phyloP scores from a whole-genome alignment of 2,329 filamentous ascomycete genomes.

The Exophiala dermatitidis region DNA sequence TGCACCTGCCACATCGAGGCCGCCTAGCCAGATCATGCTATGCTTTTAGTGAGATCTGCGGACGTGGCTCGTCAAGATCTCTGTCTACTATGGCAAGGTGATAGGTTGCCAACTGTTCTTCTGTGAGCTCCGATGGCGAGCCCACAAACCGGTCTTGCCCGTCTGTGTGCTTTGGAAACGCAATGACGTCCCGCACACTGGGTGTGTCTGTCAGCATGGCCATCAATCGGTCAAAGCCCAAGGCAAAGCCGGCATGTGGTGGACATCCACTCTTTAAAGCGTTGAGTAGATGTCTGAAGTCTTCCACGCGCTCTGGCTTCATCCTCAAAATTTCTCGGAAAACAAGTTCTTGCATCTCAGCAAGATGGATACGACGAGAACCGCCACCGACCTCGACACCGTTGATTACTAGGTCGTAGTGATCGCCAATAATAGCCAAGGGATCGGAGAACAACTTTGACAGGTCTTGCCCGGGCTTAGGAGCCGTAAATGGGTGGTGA shows the following conservation, averaged over 20 bases:
- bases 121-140: constrained; percentile 63
- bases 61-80: not conserved
- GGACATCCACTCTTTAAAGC: constrained; percentile 81
- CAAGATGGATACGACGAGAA: constrained; percentile 82
- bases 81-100: constrained; percentile 38
- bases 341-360: constrained; percentile 73
- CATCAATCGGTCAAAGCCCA: constrained; percentile 83
- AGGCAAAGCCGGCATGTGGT: constrained; percentile 85
- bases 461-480: constrained; percentile 63
- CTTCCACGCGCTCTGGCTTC: constrained; percentile 60
- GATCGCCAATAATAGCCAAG: constrained; percentile 66
- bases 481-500: constrained; percentile 94
- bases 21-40: not conserved
- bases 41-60: not conserved
- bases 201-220: constrained; percentile 69
- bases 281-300: constrained; percentile 78
- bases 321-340: constrained; percentile 79
- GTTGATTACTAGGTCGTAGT: constrained; percentile 94
- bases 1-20: not conserved
- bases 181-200: constrained; percentile 86
- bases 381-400: constrained; percentile 91
- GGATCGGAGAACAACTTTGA: constrained; percentile 67
- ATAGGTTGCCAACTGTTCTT: constrained; percentile 54
- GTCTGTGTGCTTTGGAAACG: constrained; percentile 88
- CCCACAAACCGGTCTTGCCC: constrained; percentile 79